Evolutionary conservation across 2,329 filamentous ascomycete genomes (phyloP), one percentile per base, ranked within the genome.

Genomic region (Calonectria hongkongensis): DNA sequence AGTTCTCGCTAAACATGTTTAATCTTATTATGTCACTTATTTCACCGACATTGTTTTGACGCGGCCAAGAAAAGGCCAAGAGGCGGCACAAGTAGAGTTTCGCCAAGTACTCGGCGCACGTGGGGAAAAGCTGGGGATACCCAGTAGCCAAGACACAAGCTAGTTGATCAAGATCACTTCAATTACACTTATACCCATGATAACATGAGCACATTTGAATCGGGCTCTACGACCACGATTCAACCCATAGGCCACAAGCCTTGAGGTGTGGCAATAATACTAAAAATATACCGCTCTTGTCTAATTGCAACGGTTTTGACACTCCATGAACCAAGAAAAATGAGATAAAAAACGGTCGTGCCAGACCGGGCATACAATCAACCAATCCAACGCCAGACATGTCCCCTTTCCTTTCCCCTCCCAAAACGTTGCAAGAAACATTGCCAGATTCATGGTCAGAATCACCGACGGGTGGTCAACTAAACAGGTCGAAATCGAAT

Each of bases 381-480:
- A 72, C 78, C 78, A 75, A 75, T 80, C 72, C 73, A 79, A 79
- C 78, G 77, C 78, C 78, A 28, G 41, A 63, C 66, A 73, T 50
- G 21, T 63, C 70, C 70, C 62, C 33, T 66, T 76, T 73, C 71
- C 72, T 71, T 74, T 56, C 63, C 69, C 64, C 69, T 54, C 62
- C 66, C 47, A 25, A 33, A 51, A 51, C 66, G 28, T 67, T n/a
- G 27, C 45, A 45, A 21, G 21, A 21, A 50, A 73, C 72, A 73
- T 54, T 73, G 62, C 64, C 73, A 73, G 48, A 43, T 68, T 71
- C 68, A 70, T 71, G 64, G 60, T 54, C 66, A 47, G 58, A 16
- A 58, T 33, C 56, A 60, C 47, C 54, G 51, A 73, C 65, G 21
- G 36, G 5, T 18, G 7, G n/a, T 21, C 33, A 60, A 60, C 15